A percentile compares a stretch with the other conserved stretches of the same genome.
Evolutionary conservation across 805 yeast species (phyloP).

Genomic region (Metahyphopichia silvanorum): DNA sequence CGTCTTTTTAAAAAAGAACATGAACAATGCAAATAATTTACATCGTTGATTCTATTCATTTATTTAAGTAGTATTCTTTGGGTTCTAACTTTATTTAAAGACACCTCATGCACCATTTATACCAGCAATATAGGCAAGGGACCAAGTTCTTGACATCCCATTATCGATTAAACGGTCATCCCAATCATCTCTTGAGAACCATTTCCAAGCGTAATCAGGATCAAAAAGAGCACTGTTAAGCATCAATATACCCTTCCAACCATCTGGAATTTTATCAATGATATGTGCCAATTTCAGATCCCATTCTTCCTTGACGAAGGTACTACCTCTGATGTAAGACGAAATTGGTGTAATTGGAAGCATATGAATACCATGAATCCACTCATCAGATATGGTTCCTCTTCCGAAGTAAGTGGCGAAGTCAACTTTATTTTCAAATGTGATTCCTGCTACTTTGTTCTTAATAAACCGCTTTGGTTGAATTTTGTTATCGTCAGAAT

Average conservation of each 20-base stretch:
- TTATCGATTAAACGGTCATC: slow-evolving; percentile 59
- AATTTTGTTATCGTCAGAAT: slow-evolving; percentile 48
- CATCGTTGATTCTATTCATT: not conserved
- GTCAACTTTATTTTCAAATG: slow-evolving; percentile 70
- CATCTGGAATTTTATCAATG: slow-evolving; percentile 51
- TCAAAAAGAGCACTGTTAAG: slow-evolving; percentile 73
- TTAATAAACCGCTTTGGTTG: slow-evolving; percentile 54
- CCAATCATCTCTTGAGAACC: slow-evolving; percentile 51
- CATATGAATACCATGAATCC: slow-evolving; percentile 78
- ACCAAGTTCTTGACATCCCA: slow-evolving; percentile 89
- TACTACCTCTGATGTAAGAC: slow-evolving; percentile 52
- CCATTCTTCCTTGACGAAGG: slow-evolving; percentile 66
- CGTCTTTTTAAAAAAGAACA: too few relatives aligned
- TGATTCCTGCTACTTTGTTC: slow-evolving; percentile 70
- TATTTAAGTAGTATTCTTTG: too few relatives aligned
- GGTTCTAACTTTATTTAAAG: too few relatives aligned
- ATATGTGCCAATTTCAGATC: slow-evolving; percentile 43
- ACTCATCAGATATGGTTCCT: slow-evolving; percentile 53
- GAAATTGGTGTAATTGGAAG: slow-evolving; percentile 70
- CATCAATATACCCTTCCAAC: slow-evolving; percentile 73
- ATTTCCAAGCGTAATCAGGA: slow-evolving; percentile 46
- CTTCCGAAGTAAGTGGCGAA: slow-evolving; percentile 75
- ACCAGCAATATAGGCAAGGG: slow-evolving; percentile 70
- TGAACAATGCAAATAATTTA: slow-evolving; percentile 1
- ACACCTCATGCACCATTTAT: slow-evolving; percentile 32